Evolutionary conservation across 495 filamentous ascomycete species (phyloP), one percentile per base, ranked within the genome.

Genomic region (Massariosphaeria phaeospora): DNA sequence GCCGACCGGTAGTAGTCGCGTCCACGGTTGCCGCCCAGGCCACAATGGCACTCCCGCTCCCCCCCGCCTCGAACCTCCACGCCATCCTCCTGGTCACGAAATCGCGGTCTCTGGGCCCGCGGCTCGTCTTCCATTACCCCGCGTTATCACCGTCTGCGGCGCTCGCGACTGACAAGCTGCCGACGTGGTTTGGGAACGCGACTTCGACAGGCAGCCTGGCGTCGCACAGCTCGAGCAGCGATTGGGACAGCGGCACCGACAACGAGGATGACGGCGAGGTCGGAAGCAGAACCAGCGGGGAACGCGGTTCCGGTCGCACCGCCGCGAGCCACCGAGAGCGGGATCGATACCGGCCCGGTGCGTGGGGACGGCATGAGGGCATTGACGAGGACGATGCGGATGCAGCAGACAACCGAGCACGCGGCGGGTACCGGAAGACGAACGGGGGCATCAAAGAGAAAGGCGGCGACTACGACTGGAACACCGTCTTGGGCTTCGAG

Each of bases 121-220:
- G 80, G 40, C 86, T 95, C 66, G 84, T 94, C 63, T 96, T 95
- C 74, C 90, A 96, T 73, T 95, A 95, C 66, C 91, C 91, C 12
- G 81, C 82, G 20, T 76, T 55, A 29, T 61, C 61, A 73, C 52
- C 83, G 78, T 8, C 75, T 74, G 48, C 67, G 38, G 65, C 60
- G 10, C 55, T 66, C 39, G 46, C 52, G 1, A 47, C 56, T 8
- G 54, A 52, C 40, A 51, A 45, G 13, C 42, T 36, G 1, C 53
- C 63, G 21, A 25, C 43, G 9, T 66, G 61, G 64, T 57, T 67
- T 61, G 51, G 67, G 58, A 41, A 58, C 42, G 63, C 70, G 10
- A 67, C 70, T 3, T 72, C 72, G 0, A 55, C 57, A 13, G 56
- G 62, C 7, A 69, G 65, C 46, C 63, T 67, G 2, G 63, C 67